Evolutionary conservation across 768 basidiomycete genomes (phyloP), one percentile per base, ranked within the genome.

Genomic region (Calocybe cyanea): DNA sequence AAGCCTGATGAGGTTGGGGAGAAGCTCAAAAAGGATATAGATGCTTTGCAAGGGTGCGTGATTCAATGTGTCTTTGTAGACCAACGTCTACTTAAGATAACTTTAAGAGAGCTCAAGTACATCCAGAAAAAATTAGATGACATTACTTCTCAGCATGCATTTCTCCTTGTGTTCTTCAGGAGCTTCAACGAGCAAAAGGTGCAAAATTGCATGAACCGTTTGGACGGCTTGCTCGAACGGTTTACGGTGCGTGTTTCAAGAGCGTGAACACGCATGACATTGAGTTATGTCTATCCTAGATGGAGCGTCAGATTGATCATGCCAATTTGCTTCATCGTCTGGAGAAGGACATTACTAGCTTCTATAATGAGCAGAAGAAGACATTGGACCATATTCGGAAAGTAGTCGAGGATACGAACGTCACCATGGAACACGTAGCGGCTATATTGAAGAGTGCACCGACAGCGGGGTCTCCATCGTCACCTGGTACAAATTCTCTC

Each of bases 31-130:
- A 17, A 34, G 15, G 41, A 43, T 21, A 43, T 51, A 5, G 11
- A 39, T 2, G 17, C 19, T 18, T 28, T 51, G 13, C 19, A 43
- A 17, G 33, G 25, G 50, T 51, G 8, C 2, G 25, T 6, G n/a
- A n/a, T n/a, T n/a, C n/a, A n/a, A n/a, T n/a, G 6, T 49, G 5
- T 18, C 21, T 20, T 36, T 49, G 21, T 24, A 54, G 24, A 45
- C 33, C 5, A 11, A 6, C 11, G 11, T 6, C 11, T 28, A 6
- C 5, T 28, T n/a, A n/a, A 28, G 6, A 11, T 28, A 28, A 5
- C 11, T 28, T n/a, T 9, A 15, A 47, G 49, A 7, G 37, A 43
- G 6, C 41, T 46, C 32, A 18, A 17, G 18, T 46, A 46, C 28
- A 46, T 50, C 13, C 11, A 50, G 20, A 11, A 23, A 3, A 50